Percentiles rank a stretch among this genome's conserved stretches.
Conservation (phyloP, 495 filamentous ascomycete genomes). For the Tetracladium marchalianum region DNA sequence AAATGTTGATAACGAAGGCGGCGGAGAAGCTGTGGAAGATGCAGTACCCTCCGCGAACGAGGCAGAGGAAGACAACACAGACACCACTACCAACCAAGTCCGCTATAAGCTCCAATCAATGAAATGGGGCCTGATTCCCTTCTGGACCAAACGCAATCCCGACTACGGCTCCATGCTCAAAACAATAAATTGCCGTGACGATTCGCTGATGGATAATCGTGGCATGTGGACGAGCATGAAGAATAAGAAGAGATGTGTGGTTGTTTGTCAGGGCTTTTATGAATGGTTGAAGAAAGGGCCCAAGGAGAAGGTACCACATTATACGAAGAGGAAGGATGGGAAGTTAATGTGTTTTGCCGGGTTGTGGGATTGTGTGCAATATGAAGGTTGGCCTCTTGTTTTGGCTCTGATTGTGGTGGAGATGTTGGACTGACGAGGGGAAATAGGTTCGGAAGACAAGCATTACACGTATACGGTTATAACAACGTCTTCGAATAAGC, state of each 20-base stretch:
- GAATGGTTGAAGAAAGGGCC: conserved; percentile 85
- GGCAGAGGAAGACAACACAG: conserved; percentile 17
- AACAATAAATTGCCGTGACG: conserved; percentile 93
- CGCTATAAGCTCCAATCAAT: conserved; percentile 80
- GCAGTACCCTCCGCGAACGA: conserved; percentile 10
- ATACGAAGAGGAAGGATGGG: conserved; percentile 68
- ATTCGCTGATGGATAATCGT: conserved; percentile 62
- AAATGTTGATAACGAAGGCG: conserved; percentile 10
- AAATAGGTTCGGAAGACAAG: conserved; percentile 55
- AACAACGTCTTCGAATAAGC: conserved; percentile 73
- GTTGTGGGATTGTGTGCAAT: conserved; percentile 80
- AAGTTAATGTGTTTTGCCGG: conserved; percentile 84
- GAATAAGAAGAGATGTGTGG: conserved; percentile 72
- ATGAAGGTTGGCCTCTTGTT: conserved; percentile 45
- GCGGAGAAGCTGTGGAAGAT: conserved; percentile 3
- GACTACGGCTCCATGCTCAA: conserved; percentile 68
- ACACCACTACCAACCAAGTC: conserved; percentile 10
- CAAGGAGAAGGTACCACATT: conserved; percentile 78
- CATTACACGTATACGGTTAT: conserved; percentile 85
- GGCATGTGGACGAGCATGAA: conserved; percentile 95
- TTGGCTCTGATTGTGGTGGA: conserved; percentile 7
- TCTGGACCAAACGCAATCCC: conserved; percentile 79
- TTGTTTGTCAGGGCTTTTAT: conserved; percentile 87
- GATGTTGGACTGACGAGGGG: too few species aligned
- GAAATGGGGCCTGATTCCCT: conserved; percentile 87